These are phyloP conservation scores for Trichoderma citrinoviride DNA, from an alignment of 2,329 filamentous ascomycete genomes.

Conservation along the genomic window DNA sequence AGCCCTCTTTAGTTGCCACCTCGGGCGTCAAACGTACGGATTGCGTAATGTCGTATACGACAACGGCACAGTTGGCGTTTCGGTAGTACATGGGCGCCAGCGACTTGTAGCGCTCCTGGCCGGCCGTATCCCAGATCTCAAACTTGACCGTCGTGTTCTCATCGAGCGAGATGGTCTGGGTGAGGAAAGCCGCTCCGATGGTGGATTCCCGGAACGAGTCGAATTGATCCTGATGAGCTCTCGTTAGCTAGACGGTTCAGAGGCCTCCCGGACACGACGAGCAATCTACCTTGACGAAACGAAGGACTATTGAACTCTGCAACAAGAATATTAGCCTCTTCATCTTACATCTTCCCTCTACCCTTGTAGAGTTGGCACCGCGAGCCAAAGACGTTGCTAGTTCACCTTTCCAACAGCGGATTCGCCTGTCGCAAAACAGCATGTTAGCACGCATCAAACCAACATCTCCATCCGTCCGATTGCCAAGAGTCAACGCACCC, in stretches of 20 bases:
- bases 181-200: slow-evolving; percentile 97
- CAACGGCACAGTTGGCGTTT: slow-evolving; percentile 98
- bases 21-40: slow-evolving; percentile 61
- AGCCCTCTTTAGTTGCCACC: slow-evolving; percentile 9
- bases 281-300: slow-evolving; percentile 85
- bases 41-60: slow-evolving; percentile 99
- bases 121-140: slow-evolving; percentile 98
- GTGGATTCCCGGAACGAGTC: slow-evolving; percentile 96
- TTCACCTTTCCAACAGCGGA: slow-evolving; percentile 96
- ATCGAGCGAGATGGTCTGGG: slow-evolving; percentile 96
- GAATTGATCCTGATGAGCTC: slow-evolving; percentile 79
- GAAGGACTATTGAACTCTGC: slow-evolving; percentile 92
- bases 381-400: slow-evolving; percentile 6
- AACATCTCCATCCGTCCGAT: slow-evolving; percentile 18
- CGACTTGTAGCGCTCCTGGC: slow-evolving; percentile 98
- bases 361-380: not conserved
- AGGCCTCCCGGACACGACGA: not conserved
- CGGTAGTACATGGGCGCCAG: slow-evolving; percentile 99
- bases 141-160: slow-evolving; percentile 99
- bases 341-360: not conserved
- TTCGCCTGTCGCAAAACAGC: slow-evolving; percentile 64
- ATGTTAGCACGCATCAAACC: slow-evolving; percentile 19
- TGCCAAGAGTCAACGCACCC: slow-evolving; percentile 56
- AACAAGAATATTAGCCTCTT: slow-evolving; percentile 1
- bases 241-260: slow-evolving; percentile 22